These are phyloP conservation scores for Melampsora americana DNA, from an alignment of 1,284 basidiomycete species.

Conservation along the genomic window DNA sequence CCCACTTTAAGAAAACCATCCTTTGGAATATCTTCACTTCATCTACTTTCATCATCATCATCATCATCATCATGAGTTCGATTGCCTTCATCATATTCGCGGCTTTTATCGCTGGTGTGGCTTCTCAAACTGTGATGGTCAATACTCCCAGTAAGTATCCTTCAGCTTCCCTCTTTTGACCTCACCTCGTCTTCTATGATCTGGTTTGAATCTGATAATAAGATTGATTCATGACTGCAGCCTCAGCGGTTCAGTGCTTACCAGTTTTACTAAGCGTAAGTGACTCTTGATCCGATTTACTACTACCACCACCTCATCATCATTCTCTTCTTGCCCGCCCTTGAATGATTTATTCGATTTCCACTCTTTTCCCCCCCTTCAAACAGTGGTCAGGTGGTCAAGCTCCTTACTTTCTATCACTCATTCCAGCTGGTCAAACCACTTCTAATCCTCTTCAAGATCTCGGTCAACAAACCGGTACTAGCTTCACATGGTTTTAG, in stretches of 20 bases:
- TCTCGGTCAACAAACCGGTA: conserved; percentile 5
- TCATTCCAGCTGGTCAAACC: conserved; percentile 68
- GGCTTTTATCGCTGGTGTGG: background rate
- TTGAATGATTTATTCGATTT: background rate
- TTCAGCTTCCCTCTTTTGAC: too few species aligned
- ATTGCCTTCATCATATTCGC: background rate
- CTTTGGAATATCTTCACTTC: too few species aligned
- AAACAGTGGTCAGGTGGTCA: conserved; percentile 63
- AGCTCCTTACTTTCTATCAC: conserved; percentile 65
- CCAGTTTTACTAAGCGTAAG: conserved; percentile 8
- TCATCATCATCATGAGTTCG: too few species aligned
- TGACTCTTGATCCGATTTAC: background rate
- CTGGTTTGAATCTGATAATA: too few species aligned
- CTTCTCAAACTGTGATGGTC: conserved; percentile 2
- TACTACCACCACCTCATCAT: too few species aligned
- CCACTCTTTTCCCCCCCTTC: conserved; percentile 50
- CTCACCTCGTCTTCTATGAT: too few species aligned
- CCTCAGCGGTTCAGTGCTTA: conserved; percentile 1
- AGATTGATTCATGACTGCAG: background rate
- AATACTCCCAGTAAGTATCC: conserved; percentile 8
- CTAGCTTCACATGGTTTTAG: conserved; percentile 4
- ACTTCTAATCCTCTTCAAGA: background rate
- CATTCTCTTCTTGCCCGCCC: too few species aligned
- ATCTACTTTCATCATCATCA: too few species aligned
- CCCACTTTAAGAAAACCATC: too few species aligned